phyloP scores from a whole-genome alignment of 2,329 filamentous ascomycete genomes.

The Colletotrichum orbiculare region DNA sequence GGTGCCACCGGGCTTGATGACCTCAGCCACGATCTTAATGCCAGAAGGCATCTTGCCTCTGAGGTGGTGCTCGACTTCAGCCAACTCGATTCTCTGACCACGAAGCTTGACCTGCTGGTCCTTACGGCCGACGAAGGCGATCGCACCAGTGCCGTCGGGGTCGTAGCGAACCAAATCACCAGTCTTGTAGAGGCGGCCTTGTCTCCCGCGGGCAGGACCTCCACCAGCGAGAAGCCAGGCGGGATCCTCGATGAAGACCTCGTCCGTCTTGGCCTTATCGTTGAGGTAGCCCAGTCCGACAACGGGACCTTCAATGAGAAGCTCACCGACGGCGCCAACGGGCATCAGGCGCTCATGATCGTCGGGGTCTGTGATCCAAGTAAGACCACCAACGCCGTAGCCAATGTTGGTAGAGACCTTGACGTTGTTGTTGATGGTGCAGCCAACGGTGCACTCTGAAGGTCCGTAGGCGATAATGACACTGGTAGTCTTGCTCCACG shows the following conservation, averaged over 20 bases:
- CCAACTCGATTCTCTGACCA: conserved; percentile 73
- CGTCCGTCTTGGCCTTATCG: conserved; percentile 66
- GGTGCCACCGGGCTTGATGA: conserved; percentile 57
- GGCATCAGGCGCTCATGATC: conserved; percentile 59
- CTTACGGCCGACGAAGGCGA: conserved; percentile 70
- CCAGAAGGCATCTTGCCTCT: conserved; percentile 54
- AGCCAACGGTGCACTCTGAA: conserved; percentile 65
- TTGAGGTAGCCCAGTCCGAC: conserved; percentile 72
- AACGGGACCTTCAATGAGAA: conserved; percentile 68
- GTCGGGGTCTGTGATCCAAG: conserved; percentile 64
- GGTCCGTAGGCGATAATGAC: conserved; percentile 65
- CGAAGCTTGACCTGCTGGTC: conserved; percentile 76
- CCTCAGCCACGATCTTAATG: conserved; percentile 59
- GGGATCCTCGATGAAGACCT: conserved; percentile 67
- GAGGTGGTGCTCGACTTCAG: conserved; percentile 63
- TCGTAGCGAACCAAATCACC: conserved; percentile 69
- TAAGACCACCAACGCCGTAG: conserved; percentile 56
- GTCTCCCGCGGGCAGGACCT: conserved; percentile 51
- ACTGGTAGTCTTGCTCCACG: conserved; percentile 58
- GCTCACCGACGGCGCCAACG: conserved; percentile 61
- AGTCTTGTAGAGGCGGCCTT: conserved; percentile 66
- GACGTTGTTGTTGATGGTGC: conserved; percentile 59
- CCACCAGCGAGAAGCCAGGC: conserved; percentile 59
- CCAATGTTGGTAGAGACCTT: conserved; percentile 59
- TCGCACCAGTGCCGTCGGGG: conserved; percentile 61